Evolutionary conservation across 2,329 filamentous ascomycete species (phyloP).

Genomic region (Claviceps monticola): DNA sequence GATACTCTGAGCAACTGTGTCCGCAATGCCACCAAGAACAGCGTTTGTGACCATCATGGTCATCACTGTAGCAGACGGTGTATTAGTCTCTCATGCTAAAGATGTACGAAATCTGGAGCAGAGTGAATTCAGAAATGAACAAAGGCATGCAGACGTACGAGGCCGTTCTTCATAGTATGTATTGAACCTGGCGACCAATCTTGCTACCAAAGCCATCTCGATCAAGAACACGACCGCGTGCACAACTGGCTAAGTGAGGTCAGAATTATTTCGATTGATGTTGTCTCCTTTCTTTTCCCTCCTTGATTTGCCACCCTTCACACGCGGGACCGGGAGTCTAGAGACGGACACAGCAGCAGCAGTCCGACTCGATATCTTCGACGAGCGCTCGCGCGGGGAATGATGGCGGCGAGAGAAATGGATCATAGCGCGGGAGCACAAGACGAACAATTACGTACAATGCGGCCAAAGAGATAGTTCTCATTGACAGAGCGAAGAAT

Average conservation of each 20-base stretch:
- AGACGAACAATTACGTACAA: conserved; percentile 39
- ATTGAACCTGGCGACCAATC: conserved; percentile 80
- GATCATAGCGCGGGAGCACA: not conserved
- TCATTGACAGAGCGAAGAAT: conserved; percentile 46
- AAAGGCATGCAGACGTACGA: conserved; percentile 34
- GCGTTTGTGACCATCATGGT: conserved; percentile 99
- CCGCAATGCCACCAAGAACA: conserved; percentile 85
- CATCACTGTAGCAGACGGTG: conserved; percentile 46
- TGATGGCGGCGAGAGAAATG: not conserved
- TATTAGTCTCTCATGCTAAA: not conserved
- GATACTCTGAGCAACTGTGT: conserved; percentile 89
- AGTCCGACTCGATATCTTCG: not conserved
- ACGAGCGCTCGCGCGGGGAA: not conserved
- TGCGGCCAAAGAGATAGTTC: conserved; percentile 58
- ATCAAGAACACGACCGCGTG: conserved; percentile 75
- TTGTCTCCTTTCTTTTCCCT: not conserved
- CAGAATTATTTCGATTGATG: not conserved
- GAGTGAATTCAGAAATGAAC: not conserved
- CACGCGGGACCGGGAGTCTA: not conserved
- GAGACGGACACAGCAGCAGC: not conserved
- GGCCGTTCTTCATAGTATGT: conserved; percentile 85
- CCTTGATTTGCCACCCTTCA: not conserved
- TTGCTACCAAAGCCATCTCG: conserved; percentile 74
- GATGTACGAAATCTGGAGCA: not conserved
- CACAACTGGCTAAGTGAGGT: conserved; percentile 56